A percentile compares a stretch with the other conserved stretches of the same genome.
These are phyloP conservation scores for Coniferiporia weirii DNA, from an alignment of 1,284 basidiomycete genomes.

Conservation along the genomic window DNA sequence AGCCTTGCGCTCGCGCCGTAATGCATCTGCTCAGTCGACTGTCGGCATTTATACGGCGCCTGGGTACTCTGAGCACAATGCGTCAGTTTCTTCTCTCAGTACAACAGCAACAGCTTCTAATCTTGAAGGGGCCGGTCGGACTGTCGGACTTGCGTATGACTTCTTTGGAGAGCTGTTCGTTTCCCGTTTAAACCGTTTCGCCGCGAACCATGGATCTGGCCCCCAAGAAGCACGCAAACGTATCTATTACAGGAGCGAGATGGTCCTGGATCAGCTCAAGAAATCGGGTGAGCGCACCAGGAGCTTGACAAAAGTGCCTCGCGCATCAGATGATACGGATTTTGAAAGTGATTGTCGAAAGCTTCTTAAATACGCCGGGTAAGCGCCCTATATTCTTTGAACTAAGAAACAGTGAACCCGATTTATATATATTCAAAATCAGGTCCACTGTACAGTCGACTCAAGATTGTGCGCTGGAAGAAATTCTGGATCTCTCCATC, in stretches of 20 bases:
- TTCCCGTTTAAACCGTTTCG: neutral
- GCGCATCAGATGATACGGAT: neutral
- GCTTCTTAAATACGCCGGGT: neutral
- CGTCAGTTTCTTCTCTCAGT: neutral
- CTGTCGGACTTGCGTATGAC: neutral
- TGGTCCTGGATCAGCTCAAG: neutral
- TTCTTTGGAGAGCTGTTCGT: neutral
- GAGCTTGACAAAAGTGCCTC: neutral
- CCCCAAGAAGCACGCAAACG: neutral
- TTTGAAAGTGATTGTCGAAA: neutral
- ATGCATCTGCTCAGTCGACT: neutral
- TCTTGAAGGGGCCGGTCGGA: neutral
- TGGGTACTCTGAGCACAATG: neutral
- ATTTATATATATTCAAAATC: no score
- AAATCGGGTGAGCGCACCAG: neutral
- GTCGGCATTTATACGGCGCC: neutral
- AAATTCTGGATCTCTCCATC: neutral
- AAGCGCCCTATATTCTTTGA: neutral
- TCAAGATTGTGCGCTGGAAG: neutral
- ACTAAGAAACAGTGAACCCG: neutral
- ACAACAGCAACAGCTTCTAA: conserved; percentile 3
- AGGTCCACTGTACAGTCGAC: neutral
- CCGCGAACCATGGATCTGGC: neutral
- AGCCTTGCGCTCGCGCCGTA: neutral
- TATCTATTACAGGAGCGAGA: neutral